These are phyloP conservation scores for Volvox africanus DNA, from an alignment of 139 green algal genomes.

Conservation along the genomic window DNA sequence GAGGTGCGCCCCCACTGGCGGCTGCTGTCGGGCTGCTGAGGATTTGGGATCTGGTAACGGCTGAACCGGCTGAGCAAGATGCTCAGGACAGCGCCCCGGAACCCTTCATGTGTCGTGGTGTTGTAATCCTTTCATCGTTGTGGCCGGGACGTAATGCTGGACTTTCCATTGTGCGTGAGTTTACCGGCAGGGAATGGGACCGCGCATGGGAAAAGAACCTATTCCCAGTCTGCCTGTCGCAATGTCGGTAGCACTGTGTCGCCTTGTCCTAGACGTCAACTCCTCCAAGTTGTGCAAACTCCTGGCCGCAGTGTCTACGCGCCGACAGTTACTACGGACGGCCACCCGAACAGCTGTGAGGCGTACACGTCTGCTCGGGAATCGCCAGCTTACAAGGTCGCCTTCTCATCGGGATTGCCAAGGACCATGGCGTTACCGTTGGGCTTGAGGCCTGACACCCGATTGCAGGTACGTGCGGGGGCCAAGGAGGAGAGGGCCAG, in stretches of 20 bases:
- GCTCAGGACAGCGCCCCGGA: no score
- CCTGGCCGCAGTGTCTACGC: slow-evolving; percentile 30
- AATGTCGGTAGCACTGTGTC: no score
- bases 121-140: no score
- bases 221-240: no score
- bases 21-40: no score
- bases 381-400: slow-evolving; percentile 31
- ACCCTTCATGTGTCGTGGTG: no score
- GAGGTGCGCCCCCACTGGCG: background rate
- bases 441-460: slow-evolving; percentile 18
- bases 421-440: slow-evolving; percentile 13
- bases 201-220: no score
- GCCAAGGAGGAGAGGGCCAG: background rate
- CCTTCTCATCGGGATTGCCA: slow-evolving; percentile 22
- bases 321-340: background rate
- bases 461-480: background rate
- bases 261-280: background rate
- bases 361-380: slow-evolving; percentile 14
- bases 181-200: no score
- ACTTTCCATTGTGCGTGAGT: no score
- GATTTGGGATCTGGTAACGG: no score
- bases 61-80: no score
- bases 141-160: no score
- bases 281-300: background rate
- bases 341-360: slow-evolving; percentile 28